Conservation (phyloP, 1,284 basidiomycete species). For the Apiotrichum gracile region DNA sequence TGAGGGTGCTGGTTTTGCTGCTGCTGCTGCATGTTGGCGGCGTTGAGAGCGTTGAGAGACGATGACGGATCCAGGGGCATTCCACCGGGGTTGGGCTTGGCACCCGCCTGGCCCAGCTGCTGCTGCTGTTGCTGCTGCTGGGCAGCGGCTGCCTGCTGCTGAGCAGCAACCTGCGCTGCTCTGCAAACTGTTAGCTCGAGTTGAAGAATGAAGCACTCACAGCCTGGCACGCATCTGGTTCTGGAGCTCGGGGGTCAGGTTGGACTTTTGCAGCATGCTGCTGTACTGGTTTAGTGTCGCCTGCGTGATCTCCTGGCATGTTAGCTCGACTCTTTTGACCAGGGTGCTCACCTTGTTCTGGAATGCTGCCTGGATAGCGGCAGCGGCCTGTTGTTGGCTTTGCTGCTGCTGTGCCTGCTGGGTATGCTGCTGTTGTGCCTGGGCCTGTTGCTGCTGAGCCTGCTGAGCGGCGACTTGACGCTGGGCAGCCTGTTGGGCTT, state of each 20-base stretch:
- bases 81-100: not conserved
- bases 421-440: slow-evolving; percentile 1
- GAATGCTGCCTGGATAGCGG: not conserved
- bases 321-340: too few relatives aligned
- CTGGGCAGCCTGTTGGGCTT: slow-evolving; percentile 1
- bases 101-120: too few relatives aligned
- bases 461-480: not conserved
- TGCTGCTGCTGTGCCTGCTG: slow-evolving; percentile 1
- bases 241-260: slow-evolving; percentile 11
- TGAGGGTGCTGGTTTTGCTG: slow-evolving; percentile 2
- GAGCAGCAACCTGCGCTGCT: not conserved
- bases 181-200: not conserved
- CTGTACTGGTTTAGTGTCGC: slow-evolving; percentile 12
- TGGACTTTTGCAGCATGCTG: slow-evolving; percentile 3
- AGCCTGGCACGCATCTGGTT: slow-evolving; percentile 1
- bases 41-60: slow-evolving; percentile 4
- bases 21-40: slow-evolving; percentile 2
- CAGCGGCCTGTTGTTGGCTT: not conserved
- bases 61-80: not conserved
- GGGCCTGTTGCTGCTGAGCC: slow-evolving; percentile 9
- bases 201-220: slow-evolving; percentile 1
- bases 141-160: too few relatives aligned
- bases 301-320: slow-evolving; percentile 6
- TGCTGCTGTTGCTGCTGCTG: too few relatives aligned
- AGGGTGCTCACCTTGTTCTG: slow-evolving; percentile 6